Conservation (phyloP, 2,329 filamentous ascomycete species). For the Clonostachys chloroleuca region DNA sequence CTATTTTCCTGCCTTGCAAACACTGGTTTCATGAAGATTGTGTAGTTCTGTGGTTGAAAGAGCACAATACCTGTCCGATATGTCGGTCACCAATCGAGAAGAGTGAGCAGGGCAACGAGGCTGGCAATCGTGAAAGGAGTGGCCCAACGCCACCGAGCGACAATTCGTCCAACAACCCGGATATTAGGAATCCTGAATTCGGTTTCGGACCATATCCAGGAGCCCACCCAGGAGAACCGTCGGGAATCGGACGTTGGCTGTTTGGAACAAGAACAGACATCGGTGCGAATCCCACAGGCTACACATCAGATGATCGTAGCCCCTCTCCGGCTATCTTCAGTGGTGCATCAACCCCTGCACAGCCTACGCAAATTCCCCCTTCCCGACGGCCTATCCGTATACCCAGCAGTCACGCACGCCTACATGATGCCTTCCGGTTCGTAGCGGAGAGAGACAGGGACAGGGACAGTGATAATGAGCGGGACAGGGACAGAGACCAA, state of each 20-base stretch:
- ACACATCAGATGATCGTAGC: too few species aligned
- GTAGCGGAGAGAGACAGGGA: too few species aligned
- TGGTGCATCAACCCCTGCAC: too few species aligned
- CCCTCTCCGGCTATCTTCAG: too few species aligned
- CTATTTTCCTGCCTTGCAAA: constrained; percentile 76
- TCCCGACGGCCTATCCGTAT: constrained; percentile 7
- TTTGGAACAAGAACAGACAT: too few species aligned
- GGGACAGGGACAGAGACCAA: constrained; percentile 10
- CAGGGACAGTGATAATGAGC: constrained; percentile 3
- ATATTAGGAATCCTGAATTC: background rate
- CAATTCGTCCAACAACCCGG: background rate
- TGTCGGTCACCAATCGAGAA: constrained; percentile 59
- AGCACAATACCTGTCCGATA: constrained; percentile 90
- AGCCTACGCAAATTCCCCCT: background rate
- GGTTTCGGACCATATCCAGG: background rate
- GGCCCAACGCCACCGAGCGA: background rate
- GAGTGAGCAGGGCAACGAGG: constrained; percentile 6
- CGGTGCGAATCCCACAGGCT: too few species aligned
- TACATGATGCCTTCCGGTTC: constrained; percentile 20
- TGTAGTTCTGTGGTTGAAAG: constrained; percentile 76
- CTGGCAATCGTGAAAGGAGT: background rate
- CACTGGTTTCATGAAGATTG: constrained; percentile 93
- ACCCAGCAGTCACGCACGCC: constrained; percentile 15
- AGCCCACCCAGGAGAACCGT: background rate
- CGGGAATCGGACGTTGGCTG: too few species aligned